These are phyloP conservation scores for Aphanoascus verrucosus DNA, from an alignment of 2,329 filamentous ascomycete species.

Conservation along the genomic window DNA sequence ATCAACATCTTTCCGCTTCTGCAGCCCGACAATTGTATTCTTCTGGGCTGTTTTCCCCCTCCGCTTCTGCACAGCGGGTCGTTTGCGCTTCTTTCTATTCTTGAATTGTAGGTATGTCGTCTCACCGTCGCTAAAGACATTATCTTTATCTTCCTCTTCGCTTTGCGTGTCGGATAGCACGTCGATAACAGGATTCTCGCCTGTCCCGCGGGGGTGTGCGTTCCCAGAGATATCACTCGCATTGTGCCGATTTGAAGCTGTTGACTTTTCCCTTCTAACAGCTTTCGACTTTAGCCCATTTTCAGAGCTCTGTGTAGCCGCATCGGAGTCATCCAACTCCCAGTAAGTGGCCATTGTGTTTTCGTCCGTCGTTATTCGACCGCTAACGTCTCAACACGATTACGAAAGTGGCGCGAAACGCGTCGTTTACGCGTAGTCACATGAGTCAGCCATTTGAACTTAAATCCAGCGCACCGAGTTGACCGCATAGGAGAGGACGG, in stretches of 20 bases:
- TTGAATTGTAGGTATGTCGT: conserved; percentile 53
- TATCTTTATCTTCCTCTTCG: conserved; percentile 21
- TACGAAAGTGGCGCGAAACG: no score
- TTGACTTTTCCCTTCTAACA: not conserved
- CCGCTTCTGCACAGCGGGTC: conserved; percentile 38
- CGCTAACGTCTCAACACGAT: not conserved
- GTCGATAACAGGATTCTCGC: conserved; percentile 11
- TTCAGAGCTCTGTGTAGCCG: conserved; percentile 22
- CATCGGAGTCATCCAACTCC: conserved; percentile 22
- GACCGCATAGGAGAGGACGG: no score
- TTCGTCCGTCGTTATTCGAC: not conserved
- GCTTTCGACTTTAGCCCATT: conserved; percentile 30
- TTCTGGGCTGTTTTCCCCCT: conserved; percentile 40
- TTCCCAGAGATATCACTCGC: not conserved
- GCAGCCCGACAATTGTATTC: conserved; percentile 28
- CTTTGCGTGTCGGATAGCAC: conserved; percentile 18
- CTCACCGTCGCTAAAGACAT: conserved; percentile 32
- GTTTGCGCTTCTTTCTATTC: conserved; percentile 49
- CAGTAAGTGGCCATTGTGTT: conserved; percentile 20
- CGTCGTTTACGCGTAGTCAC: not conserved
- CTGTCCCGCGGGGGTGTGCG: conserved; percentile 11
- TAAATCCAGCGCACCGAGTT: no score
- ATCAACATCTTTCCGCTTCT: conserved; percentile 23
- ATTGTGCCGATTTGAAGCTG: not conserved
- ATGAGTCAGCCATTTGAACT: not conserved